Evolutionary conservation across 495 filamentous ascomycete species (phyloP).

Genomic region (Tuber aestivum): DNA sequence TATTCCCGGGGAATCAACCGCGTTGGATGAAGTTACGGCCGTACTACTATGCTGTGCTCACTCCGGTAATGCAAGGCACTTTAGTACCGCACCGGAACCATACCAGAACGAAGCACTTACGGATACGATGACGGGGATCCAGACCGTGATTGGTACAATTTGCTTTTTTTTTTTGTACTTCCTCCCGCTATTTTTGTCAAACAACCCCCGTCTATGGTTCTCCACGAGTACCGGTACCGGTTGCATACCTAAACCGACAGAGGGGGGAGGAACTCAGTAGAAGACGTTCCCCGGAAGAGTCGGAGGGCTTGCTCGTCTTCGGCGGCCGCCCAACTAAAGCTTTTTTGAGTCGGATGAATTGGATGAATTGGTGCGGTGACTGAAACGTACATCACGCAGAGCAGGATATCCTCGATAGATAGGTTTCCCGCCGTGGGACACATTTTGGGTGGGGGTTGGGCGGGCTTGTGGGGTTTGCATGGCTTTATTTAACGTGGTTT

Average conservation of each 20-base stretch:
- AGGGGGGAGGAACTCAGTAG: not conserved
- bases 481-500: too few relatives aligned
- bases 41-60: not conserved
- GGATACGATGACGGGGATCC: not conserved
- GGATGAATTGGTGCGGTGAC: not conserved
- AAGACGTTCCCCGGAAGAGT: not conserved
- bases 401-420: not conserved
- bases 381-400: not conserved
- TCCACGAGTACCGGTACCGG: not conserved
- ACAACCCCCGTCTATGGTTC: not conserved
- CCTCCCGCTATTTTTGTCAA: not conserved
- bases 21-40: not conserved
- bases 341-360: not conserved
- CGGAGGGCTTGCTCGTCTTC: not conserved
- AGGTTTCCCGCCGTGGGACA: not conserved
- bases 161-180: not conserved
- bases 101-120: not conserved
- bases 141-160: not conserved
- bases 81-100: not conserved
- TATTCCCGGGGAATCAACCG: slow-evolving; percentile 5
- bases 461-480: not conserved
- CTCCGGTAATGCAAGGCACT: not conserved
- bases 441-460: not conserved
- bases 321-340: not conserved
- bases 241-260: not conserved